Percentiles rank a stretch among this genome's conserved stretches.
These are phyloP conservation scores for Coniochaeta hoffmannii DNA, from an alignment of 2,329 filamentous ascomycete species.

Conservation along the genomic window DNA sequence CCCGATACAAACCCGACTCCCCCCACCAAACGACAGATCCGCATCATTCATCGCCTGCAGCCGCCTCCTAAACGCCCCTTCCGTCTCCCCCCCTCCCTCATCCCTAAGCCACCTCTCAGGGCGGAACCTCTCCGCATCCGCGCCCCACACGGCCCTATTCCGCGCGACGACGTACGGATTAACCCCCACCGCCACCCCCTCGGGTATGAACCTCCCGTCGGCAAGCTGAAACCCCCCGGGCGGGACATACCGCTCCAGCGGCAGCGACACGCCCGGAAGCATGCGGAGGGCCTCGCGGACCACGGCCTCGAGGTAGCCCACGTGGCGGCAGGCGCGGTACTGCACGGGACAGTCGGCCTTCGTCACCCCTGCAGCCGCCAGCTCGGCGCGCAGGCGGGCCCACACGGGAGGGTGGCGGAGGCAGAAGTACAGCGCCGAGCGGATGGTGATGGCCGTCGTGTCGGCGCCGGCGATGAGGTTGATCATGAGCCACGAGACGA, in stretches of 20 bases:
- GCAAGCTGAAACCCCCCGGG: constrained; percentile 11
- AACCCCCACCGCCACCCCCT: constrained; percentile 20
- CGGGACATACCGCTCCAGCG: constrained; percentile 17
- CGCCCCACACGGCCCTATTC: constrained; percentile 31
- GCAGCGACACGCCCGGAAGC: constrained; percentile 25
- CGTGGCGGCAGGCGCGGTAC: constrained; percentile 13
- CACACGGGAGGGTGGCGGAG: constrained; percentile 20
- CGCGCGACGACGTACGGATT: constrained; percentile 26
- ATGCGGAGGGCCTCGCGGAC: constrained; percentile 31
- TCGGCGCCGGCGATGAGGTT: constrained; percentile 27
- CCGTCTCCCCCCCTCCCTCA: constrained; percentile 18
- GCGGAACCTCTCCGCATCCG: constrained; percentile 33
- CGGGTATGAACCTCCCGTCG: constrained; percentile 11
- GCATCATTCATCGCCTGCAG: constrained; percentile 25
- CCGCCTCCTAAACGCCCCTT: constrained; percentile 23
- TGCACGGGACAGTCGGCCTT: constrained; percentile 6
- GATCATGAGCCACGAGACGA: constrained; percentile 26
- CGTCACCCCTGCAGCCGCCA: constrained; percentile 21
- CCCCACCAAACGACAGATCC: constrained; percentile 25
- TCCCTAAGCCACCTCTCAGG: constrained; percentile 38
- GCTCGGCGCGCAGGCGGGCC: constrained; percentile 23
- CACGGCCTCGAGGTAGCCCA: constrained; percentile 30
- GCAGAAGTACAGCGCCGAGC: constrained; percentile 26
- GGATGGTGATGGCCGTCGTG: constrained; percentile 24
- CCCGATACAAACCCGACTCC: constrained; percentile 25